Conservation (phyloP, 2,329 filamentous ascomycete genomes). For the Hypoxylon sp. region DNA sequence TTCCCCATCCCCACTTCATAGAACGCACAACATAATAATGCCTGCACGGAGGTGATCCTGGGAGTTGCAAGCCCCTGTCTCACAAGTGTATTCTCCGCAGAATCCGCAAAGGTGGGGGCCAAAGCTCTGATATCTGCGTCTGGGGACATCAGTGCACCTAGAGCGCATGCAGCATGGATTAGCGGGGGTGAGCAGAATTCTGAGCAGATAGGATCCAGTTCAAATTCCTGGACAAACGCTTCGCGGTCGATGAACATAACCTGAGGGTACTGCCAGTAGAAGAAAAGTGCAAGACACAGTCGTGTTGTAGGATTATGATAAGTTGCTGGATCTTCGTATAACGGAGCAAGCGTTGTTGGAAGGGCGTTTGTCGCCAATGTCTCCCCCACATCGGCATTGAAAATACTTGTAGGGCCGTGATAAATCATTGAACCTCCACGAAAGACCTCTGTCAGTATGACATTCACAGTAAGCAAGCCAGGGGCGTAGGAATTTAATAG, state of each 20-base stretch:
- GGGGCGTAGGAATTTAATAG: not conserved
- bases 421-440: not conserved
- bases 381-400: not conserved
- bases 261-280: not conserved
- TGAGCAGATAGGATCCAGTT: slow-evolving; percentile 6
- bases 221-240: slow-evolving; percentile 12
- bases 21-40: slow-evolving; percentile 9
- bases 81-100: not conserved
- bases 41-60: slow-evolving; percentile 6
- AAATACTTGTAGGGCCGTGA: not conserved
- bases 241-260: not conserved
- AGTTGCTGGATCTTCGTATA: not conserved
- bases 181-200: slow-evolving; percentile 15
- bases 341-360: not conserved
- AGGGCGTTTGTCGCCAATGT: not conserved
- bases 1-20: slow-evolving; percentile 11
- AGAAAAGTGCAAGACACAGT: not conserved
- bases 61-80: slow-evolving; percentile 1
- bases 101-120: not conserved
- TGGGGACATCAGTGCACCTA: slow-evolving; percentile 8
- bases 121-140: slow-evolving; percentile 4
- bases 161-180: slow-evolving; percentile 9
- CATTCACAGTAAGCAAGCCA: not conserved
- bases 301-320: not conserved
- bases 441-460: not conserved